Percentiles rank a stretch among this genome's conserved stretches.
Conservation (phyloP, 805 yeast species). For the Lipomyces japonicus region DNA sequence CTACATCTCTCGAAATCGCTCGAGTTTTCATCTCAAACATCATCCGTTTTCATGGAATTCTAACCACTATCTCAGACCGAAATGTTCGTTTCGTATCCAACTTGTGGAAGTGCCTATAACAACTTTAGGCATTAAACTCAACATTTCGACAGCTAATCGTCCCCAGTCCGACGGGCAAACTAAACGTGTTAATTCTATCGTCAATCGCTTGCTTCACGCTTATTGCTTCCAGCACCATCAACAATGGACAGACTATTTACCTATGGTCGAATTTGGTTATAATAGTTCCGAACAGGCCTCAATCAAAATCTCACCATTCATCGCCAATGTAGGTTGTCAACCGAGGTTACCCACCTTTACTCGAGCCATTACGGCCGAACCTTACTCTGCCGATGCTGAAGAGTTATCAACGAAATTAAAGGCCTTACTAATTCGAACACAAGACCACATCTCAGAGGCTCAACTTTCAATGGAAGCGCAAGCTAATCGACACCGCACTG, state of each 20-base stretch:
- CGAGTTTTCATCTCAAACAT: neutral
- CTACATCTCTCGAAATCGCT: neutral
- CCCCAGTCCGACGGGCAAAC: too few species aligned
- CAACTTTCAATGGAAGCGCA: neutral
- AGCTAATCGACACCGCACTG: slow-evolving; percentile 1
- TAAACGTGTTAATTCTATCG: neutral
- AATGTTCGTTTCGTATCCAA: neutral
- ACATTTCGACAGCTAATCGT: neutral
- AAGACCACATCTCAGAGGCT: neutral
- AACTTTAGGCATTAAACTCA: neutral
- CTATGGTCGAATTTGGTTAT: slow-evolving; percentile 7
- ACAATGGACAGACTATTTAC: neutral
- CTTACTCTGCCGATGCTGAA: neutral
- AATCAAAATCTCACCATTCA: slow-evolving; percentile 2
- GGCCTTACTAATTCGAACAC: neutral
- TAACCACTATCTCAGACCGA: neutral
- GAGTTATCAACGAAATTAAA: neutral
- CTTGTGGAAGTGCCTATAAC: neutral
- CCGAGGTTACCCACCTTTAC: neutral
- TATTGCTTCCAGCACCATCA: neutral
- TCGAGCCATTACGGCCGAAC: neutral
- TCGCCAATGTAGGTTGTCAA: slow-evolving; percentile 1
- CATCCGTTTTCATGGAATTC: neutral
- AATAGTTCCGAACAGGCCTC: slow-evolving; percentile 1
- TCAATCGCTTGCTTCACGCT: neutral